Percentiles rank a stretch among this genome's conserved stretches.
phyloP scores from a whole-genome alignment of 345 rosid genomes.

The Gossypium turneri region DNA sequence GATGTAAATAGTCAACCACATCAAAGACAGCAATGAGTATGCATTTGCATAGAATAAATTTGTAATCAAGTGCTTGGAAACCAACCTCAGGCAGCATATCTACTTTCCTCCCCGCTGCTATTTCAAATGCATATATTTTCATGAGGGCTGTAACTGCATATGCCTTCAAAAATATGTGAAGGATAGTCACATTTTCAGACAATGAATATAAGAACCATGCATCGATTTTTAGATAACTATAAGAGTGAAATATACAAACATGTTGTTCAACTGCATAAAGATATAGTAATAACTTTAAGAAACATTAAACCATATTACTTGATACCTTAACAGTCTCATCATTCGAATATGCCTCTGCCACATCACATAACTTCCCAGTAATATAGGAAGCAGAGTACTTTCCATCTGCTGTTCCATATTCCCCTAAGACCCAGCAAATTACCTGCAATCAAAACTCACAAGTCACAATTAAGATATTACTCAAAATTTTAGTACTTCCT shows the following conservation, averaged over 20 bases:
- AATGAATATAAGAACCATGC: not conserved
- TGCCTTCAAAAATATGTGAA: slow-evolving; percentile 51
- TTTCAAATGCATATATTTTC: slow-evolving; percentile 88
- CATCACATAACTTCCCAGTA: slow-evolving; percentile 90
- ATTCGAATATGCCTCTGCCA: slow-evolving; percentile 90
- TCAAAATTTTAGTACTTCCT: not conserved
- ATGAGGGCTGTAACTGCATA: slow-evolving; percentile 89
- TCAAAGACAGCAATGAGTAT: slow-evolving; percentile 3
- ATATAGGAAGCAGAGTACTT: slow-evolving; percentile 79
- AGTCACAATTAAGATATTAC: slow-evolving; percentile 12
- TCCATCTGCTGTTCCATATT: slow-evolving; percentile 88
- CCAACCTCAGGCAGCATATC: slow-evolving; percentile 90
- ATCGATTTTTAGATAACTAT: not conserved
- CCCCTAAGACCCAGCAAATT: slow-evolving; percentile 97
- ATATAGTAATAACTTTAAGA: not conserved
- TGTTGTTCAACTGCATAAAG: not conserved
- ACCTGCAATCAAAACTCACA: slow-evolving; percentile 52
- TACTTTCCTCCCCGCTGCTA: slow-evolving; percentile 80
- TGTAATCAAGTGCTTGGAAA: slow-evolving; percentile 9
- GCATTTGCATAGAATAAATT: not conserved
- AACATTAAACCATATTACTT: slow-evolving; percentile 14
- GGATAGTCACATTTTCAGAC: slow-evolving; percentile 12
- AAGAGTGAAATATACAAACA: not conserved
- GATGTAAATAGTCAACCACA: not conserved
- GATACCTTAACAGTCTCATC: slow-evolving; percentile 92